These are phyloP conservation scores for Aspergillus cavernicola DNA, from an alignment of 495 filamentous ascomycete species.

Conservation along the genomic window DNA sequence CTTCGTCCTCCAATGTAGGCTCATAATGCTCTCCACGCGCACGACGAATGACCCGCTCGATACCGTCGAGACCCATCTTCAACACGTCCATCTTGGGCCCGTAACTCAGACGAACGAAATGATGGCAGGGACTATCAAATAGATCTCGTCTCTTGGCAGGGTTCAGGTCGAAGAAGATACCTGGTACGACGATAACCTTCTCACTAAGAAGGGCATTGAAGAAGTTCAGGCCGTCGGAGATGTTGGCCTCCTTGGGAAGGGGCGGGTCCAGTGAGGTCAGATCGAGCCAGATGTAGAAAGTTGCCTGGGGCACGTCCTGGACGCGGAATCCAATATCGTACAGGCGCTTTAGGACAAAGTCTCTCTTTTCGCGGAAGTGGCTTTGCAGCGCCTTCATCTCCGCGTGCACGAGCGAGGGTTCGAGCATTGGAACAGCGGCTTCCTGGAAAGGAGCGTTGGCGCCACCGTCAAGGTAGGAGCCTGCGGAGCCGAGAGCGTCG, in stretches of 20 bases:
- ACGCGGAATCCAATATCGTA: constrained; percentile 79
- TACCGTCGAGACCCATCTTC: constrained; percentile 80
- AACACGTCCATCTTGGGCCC: constrained; percentile 87
- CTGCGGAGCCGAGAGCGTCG: constrained; percentile 87
- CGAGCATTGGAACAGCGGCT: constrained; percentile 87
- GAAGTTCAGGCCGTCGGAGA: constrained; percentile 92
- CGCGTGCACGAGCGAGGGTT: constrained; percentile 69
- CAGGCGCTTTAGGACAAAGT: constrained; percentile 78
- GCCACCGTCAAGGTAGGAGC: constrained; percentile 93
- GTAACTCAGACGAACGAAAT: constrained; percentile 89
- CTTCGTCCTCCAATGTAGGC: constrained; percentile 37
- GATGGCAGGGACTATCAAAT: constrained; percentile 94
- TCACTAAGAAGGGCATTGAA: constrained; percentile 88
- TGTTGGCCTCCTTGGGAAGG: constrained; percentile 49
- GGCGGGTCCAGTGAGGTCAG: constrained; percentile 47
- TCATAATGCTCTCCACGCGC: constrained; percentile 32
- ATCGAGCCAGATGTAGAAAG: constrained; percentile 88
- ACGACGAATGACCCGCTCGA: constrained; percentile 66
- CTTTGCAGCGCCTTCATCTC: constrained; percentile 88
- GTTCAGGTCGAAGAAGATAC: constrained; percentile 83
- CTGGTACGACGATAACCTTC: constrained; percentile 93
- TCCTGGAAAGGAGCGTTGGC: constrained; percentile 95
- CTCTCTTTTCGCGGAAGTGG: constrained; percentile 87
- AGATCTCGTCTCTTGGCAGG: constrained; percentile 84
- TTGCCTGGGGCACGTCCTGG: constrained; percentile 76